Conservation (phyloP, 257 asterid species). For the Handroanthus guayacan region DNA sequence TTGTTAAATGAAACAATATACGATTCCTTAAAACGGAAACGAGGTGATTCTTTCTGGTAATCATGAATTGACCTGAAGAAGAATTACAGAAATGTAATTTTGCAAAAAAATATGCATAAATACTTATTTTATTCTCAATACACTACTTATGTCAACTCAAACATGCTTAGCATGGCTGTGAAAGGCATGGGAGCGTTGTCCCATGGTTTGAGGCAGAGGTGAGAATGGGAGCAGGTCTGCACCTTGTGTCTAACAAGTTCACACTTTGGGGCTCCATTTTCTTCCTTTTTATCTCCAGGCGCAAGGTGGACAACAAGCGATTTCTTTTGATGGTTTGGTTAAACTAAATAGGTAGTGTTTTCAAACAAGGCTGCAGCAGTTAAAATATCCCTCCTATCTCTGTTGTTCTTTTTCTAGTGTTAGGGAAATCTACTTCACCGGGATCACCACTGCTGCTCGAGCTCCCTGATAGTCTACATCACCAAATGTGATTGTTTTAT, state of each 20-base stretch:
- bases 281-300: not conserved
- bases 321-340: not conserved
- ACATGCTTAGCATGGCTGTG: not conserved
- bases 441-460: not conserved
- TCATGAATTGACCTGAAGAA: constrained; percentile 1
- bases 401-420: not conserved
- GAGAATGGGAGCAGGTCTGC: not conserved
- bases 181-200: not conserved
- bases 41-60: constrained; percentile 13
- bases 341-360: not conserved
- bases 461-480: constrained; percentile 5
- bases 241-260: constrained; percentile 18
- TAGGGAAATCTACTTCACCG: constrained; percentile 16
- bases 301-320: constrained; percentile 2
- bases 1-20: not conserved
- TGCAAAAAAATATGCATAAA: not conserved
- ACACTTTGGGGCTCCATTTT: not conserved
- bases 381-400: not conserved
- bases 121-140: constrained; percentile 4
- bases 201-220: constrained; percentile 23
- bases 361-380: constrained; percentile 26
- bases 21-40: not conserved
- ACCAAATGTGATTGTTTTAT: constrained; percentile 19
- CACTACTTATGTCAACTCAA: not conserved
- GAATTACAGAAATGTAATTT: not conserved